A percentile compares a stretch with the other conserved stretches of the same genome.
Conservation (phyloP, 257 asterid species). For the Oldenlandia corymbosa region DNA sequence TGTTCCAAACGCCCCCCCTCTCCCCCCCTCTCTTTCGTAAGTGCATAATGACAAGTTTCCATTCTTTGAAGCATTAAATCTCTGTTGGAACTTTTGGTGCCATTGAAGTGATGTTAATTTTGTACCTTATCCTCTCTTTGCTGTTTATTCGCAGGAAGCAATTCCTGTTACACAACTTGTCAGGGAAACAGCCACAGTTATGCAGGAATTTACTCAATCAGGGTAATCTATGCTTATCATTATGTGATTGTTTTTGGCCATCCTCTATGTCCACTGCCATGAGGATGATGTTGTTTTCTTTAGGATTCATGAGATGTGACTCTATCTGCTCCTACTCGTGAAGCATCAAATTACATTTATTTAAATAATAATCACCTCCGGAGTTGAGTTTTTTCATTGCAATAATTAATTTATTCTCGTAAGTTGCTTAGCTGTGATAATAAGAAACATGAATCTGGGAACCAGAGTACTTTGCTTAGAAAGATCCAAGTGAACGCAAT, state of each 20-base stretch:
- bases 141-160: slow-evolving; percentile 51
- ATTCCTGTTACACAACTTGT: slow-evolving; percentile 97
- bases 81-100: neutral
- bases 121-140: slow-evolving; percentile 13
- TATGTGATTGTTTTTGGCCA: too few relatives aligned
- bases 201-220: slow-evolving; percentile 99
- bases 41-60: neutral
- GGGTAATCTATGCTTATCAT: too few relatives aligned
- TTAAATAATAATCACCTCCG: neutral
- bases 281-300: neutral
- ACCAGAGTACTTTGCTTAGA: neutral
- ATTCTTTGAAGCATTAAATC: neutral
- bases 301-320: neutral
- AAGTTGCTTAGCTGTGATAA: neutral
- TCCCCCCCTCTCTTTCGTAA: neutral
- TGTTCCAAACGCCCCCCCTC: too few relatives aligned
- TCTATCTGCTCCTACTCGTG: neutral
- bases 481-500: neutral
- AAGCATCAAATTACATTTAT: neutral
- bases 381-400: neutral
- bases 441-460: neutral
- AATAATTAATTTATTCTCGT: neutral
- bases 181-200: slow-evolving; percentile 97
- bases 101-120: neutral
- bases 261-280: too few relatives aligned